Conservation (phyloP, 2,329 filamentous ascomycete genomes). For the Exophiala alcalophila region DNA sequence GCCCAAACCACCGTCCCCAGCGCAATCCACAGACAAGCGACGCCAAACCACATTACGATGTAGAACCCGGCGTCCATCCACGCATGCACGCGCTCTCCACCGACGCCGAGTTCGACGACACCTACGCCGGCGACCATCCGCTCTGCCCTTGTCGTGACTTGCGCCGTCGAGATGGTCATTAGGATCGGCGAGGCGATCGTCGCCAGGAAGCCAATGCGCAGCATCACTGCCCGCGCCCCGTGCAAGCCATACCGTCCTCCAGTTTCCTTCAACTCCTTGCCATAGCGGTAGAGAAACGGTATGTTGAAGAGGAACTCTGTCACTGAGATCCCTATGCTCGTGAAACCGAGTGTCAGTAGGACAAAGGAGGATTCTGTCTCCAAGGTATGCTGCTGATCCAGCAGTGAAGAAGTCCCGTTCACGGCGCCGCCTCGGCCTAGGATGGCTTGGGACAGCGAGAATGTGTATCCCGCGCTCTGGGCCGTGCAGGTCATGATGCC, state of each 20-base stretch:
- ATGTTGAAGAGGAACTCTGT: constrained; percentile 2
- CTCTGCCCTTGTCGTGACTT: constrained; percentile 6
- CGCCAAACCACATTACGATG: constrained; percentile 2
- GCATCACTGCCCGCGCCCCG: not conserved
- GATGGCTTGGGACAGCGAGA: constrained; percentile 6
- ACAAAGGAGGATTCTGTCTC: constrained; percentile 3
- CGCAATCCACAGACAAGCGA: constrained; percentile 4
- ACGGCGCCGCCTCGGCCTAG: not conserved
- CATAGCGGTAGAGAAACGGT: too few relatives aligned
- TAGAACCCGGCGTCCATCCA: constrained; percentile 4
- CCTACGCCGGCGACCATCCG: not conserved
- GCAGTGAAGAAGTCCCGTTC: not conserved
- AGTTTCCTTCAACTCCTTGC: not conserved
- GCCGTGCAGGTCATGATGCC: constrained; percentile 1
- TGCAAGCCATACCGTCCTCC: not conserved
- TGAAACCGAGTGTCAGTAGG: constrained; percentile 4
- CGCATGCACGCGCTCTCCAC: not conserved
- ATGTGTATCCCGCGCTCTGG: constrained; percentile 11
- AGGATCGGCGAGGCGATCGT: constrained; percentile 3
- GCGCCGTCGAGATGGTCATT: constrained; percentile 6
- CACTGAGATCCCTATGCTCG: constrained; percentile 1
- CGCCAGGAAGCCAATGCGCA: constrained; percentile 7
- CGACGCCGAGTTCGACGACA: not conserved
- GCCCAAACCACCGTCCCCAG: constrained; percentile 2
- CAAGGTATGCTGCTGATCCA: not conserved